Percentiles rank a stretch among this genome's conserved stretches.
phyloP scores from a whole-genome alignment of 2,329 filamentous ascomycete species.

The Verticillium dahliae region DNA sequence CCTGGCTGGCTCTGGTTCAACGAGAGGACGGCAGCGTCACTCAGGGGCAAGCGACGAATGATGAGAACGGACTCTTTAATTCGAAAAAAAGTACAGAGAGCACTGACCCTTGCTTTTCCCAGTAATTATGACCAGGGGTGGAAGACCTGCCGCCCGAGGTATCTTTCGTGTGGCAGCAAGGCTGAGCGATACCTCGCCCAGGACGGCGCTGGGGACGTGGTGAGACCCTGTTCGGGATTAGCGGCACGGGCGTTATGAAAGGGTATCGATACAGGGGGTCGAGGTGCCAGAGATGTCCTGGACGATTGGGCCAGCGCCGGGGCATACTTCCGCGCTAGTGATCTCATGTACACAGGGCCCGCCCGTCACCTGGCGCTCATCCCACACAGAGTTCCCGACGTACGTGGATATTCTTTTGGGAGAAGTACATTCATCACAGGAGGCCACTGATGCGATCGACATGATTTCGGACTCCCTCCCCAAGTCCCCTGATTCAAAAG shows the following conservation, averaged over 20 bases:
- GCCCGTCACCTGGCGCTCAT: neutral
- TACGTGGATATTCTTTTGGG: too few relatives aligned
- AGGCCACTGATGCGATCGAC: neutral
- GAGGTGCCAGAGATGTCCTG: neutral
- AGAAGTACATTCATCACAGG: neutral
- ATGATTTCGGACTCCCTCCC: neutral
- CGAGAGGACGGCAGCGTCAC: neutral
- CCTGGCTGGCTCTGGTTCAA: neutral
- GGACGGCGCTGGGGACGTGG: neutral
- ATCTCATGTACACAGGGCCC: neutral
- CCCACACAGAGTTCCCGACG: neutral
- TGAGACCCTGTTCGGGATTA: neutral
- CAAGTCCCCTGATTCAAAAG: neutral
- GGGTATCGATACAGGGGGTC: neutral
- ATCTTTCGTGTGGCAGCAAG: slow-evolving; percentile 9
- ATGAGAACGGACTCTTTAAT: neutral
- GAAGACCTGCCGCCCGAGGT: neutral
- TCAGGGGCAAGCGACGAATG: neutral
- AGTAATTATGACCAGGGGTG: neutral
- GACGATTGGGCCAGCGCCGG: neutral
- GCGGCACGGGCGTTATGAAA: neutral
- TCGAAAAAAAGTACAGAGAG: neutral
- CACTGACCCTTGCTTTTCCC: neutral
- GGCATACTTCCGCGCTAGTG: neutral
- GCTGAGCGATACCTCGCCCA: slow-evolving; percentile 9